Base-by-base conservation (phyloP, 2,329 filamentous ascomycete species). In the Microcera coccophila region DNA sequence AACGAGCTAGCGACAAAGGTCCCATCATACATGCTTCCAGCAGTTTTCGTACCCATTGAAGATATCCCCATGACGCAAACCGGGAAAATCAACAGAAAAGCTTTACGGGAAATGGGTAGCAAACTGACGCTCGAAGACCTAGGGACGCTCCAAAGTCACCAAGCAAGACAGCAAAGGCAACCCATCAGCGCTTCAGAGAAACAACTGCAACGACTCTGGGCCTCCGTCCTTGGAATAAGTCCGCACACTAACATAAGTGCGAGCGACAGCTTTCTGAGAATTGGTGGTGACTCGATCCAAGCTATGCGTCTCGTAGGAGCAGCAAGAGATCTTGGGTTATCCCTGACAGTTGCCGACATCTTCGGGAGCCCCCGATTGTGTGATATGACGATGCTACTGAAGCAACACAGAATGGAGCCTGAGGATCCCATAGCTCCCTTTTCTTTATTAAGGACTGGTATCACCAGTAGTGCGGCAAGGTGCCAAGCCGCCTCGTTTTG, bases 31-130 rank as follows among this genome's bases (percentile, higher is more conserved):
- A 14, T 73, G 73, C 19, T 73, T 70, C 11, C 73, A 70, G 42
- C 63, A 3, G 21, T 51, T 14, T 21, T 46, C 5, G 29, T 51
- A 5, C 36, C 32, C 15, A 26, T 26, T 45, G 45, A 24, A 42
- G 48, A 29, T 33, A 49, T 26, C 7, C 22, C 22, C 12, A 26
- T 75, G 5, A 75, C 72, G 52, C 71, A 77, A n/a, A 72, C 74
- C 2, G 74, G 72, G 1, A 74, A 78, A 17, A 66, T 70, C 21
- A 70, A 75, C 42, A 66, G 73, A 5, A 63, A 44, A 24, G 34
- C 41, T 5, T 15, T 52, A 8, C 42, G 49, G 4, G 14, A n/a
- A n/a, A n/a, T n/a, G n/a, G n/a, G n/a, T n/a, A n/a, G n/a, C n/a
- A n/a, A n/a, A n/a, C n/a, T n/a, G n/a, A n/a, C n/a, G n/a, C n/a